A percentile compares a stretch with the other conserved stretches of the same genome.
These are phyloP conservation scores for Chloris gayana DNA, from an alignment of 176 grass and related monocot genomes.

Conservation along the genomic window DNA sequence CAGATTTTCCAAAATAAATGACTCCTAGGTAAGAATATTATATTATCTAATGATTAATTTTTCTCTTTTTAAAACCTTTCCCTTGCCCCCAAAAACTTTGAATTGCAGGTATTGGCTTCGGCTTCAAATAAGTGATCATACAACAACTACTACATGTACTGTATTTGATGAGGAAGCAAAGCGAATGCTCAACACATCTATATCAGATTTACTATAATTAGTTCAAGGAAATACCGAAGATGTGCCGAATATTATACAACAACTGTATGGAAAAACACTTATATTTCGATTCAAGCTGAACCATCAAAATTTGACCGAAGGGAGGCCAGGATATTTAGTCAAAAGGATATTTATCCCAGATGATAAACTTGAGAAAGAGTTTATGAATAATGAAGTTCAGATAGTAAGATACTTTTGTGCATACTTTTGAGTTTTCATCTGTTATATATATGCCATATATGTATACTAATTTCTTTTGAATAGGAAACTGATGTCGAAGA, in stretches of 20 bases:
- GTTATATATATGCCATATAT: too few relatives aligned
- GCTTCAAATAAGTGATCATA: not conserved
- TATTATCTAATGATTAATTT: not conserved
- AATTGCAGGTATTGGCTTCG: not conserved
- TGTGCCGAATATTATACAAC: not conserved
- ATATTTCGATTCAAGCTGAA: not conserved
- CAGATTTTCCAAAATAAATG: not conserved
- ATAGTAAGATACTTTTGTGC: too few relatives aligned
- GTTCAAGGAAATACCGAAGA: not conserved
- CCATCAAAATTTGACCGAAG: too few relatives aligned
- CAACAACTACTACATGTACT: not conserved
- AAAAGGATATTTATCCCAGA: too few relatives aligned
- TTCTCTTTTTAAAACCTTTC: not conserved
- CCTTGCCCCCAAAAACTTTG: not conserved
- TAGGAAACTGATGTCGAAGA: too few relatives aligned
- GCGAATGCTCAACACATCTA: not conserved
- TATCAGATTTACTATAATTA: too few relatives aligned
- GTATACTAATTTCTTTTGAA: too few relatives aligned
- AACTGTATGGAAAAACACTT: not conserved
- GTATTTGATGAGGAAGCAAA: not conserved
- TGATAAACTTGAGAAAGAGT: too few relatives aligned
- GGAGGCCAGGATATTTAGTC: too few relatives aligned
- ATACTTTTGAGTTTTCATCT: too few relatives aligned
- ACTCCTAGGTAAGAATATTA: not conserved
- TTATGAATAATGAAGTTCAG: too few relatives aligned